Base-by-base conservation (phyloP, 1,284 basidiomycete species). In the Earliella scabrosa region DNA sequence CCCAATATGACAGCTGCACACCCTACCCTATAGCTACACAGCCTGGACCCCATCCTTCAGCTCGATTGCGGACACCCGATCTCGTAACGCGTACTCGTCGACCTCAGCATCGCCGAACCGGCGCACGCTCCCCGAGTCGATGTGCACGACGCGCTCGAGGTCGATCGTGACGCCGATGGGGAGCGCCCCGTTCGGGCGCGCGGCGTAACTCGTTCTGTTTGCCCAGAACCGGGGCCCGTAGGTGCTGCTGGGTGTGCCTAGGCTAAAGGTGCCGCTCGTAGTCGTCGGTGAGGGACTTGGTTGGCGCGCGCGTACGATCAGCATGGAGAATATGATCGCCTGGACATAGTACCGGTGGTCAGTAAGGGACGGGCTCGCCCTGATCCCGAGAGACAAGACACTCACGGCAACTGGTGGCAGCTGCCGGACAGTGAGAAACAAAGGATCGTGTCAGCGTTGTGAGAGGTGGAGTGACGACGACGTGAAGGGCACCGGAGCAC, bases 121-220 rank as follows among this genome's bases (percentile, higher is more conserved):
- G 24, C 38, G 46, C 23, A 48, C 23, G 35, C 34, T 48, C 14
- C 46, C 46, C 4, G 34, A 24, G 20, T 48, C 46, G 3, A 35
- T 38, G 24, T 48, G 46, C 23, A 48, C 46, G 34, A 38, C 32
- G 23, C 46, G 46, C 34, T 48, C 46, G 34, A 48, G 46, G 46
- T 48, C 46, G 34, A 48, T 38, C 2, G 34, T 48, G 34, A 48
- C 46, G 14, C 46, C 46, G 23, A 38, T 38, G 20, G 45, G 38
- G 46, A 27, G 6, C 6, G 29, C 13, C 13, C 29, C 34, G n/a
- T 48, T 47, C 34, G n/a, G 45, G 3, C 34, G 46, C 13, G 34
- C 14, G n/a, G 23, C 4, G 24, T 24, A 24, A 16, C 46, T 48
- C 14, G n/a, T 21, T 14, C 32, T 31, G 32, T n/a, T 16, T 20